Percentiles rank a stretch among this genome's conserved stretches.
phyloP scores from a whole-genome alignment of 768 basidiomycete genomes.

The Dentipellis sp. region DNA sequence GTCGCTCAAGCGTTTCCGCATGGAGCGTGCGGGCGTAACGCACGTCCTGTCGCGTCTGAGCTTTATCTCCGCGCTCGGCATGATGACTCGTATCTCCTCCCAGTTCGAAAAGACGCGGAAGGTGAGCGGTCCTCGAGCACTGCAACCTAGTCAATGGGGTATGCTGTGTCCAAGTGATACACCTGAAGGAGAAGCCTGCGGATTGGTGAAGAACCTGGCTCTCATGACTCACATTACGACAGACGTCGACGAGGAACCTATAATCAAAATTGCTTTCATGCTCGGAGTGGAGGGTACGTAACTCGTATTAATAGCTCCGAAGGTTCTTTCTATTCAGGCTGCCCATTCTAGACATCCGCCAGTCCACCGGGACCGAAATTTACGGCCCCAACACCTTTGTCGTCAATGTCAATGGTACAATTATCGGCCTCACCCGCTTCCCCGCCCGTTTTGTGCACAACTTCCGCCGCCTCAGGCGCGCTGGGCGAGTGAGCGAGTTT shows the following conservation, averaged over 20 bases:
- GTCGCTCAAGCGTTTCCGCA: constrained; percentile 98
- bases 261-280: constrained; percentile 83
- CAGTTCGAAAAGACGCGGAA: constrained; percentile 99
- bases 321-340: neutral
- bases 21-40: constrained; percentile 97
- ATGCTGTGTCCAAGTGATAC: constrained; percentile 98
- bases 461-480: constrained; percentile 88
- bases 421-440: constrained; percentile 85
- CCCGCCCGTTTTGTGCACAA: constrained; percentile 80
- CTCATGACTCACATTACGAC: constrained; percentile 99
- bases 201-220: constrained; percentile 95
- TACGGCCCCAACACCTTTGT: constrained; percentile 90
- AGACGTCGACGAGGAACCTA: constrained; percentile 93
- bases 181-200: constrained; percentile 98
- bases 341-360: constrained; percentile 62
- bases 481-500: constrained; percentile 90
- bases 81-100: constrained; percentile 99
- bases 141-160: constrained; percentile 99
- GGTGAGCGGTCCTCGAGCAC: constrained; percentile 91
- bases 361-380: constrained; percentile 91
- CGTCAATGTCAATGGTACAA: constrained; percentile 94
- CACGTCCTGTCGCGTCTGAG: constrained; percentile 92
- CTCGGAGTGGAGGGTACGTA: constrained; percentile 89
- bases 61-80: constrained; percentile 95
- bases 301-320: neutral